Percentiles rank a stretch among this genome's conserved stretches.
These are phyloP conservation scores for Teunomyces cretensis DNA, from an alignment of 805 yeast species.

Conservation along the genomic window DNA sequence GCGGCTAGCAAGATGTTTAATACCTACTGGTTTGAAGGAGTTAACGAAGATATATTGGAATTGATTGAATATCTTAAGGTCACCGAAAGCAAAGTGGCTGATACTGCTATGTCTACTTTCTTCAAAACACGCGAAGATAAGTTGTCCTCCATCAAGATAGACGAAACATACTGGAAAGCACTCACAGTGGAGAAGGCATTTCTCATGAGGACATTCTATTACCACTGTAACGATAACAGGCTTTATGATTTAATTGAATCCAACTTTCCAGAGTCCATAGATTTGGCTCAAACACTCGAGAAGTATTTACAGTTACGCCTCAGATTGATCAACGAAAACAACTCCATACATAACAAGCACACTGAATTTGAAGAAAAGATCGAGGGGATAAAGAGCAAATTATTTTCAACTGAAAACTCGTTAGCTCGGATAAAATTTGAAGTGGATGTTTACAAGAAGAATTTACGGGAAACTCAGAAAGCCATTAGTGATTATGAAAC, in stretches of 20 bases:
- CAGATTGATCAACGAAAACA: constrained; percentile 20
- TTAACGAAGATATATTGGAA: constrained; percentile 68
- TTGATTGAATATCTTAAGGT: constrained; percentile 73
- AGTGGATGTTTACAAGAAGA: constrained; percentile 14
- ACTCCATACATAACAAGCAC: constrained; percentile 10
- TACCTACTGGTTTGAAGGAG: constrained; percentile 66
- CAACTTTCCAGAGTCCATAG: constrained; percentile 77
- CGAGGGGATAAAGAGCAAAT: constrained; percentile 14
- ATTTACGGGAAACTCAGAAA: constrained; percentile 8
- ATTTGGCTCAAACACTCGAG: constrained; percentile 58
- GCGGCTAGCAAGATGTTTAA: constrained; percentile 76
- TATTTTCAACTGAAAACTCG: constrained; percentile 16
- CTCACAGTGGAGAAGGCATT: constrained; percentile 76
- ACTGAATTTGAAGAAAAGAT: constrained; percentile 12
- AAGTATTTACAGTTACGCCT: constrained; percentile 54
- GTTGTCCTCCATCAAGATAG: constrained; percentile 57
- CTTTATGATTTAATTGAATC: constrained; percentile 58
- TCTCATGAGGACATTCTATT: constrained; percentile 64
- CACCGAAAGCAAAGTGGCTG: constrained; percentile 65
- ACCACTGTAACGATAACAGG: constrained; percentile 58
- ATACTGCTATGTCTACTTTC: constrained; percentile 60
- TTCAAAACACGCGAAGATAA: constrained; percentile 63
- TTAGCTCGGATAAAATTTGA: constrained; percentile 19
- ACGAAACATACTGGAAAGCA: constrained; percentile 65
- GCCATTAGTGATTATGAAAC: constrained; percentile 14